Evolutionary conservation across 192 early-diverging fungal species (phyloP).

Genomic region (Phlyctochytrium bullatum): DNA sequence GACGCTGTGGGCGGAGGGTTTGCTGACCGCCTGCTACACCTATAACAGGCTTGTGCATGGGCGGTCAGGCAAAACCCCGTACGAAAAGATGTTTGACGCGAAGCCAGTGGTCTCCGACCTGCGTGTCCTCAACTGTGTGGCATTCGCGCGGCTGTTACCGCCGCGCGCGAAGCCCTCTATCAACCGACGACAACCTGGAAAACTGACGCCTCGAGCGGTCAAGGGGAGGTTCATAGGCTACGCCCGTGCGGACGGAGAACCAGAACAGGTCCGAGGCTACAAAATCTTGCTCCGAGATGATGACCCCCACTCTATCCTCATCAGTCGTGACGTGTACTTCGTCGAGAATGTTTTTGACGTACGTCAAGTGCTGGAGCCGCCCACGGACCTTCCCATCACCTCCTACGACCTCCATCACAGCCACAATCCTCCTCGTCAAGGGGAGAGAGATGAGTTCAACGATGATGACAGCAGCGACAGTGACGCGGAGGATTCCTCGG

Average conservation of each 20-base stretch:
- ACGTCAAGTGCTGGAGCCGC: neutral
- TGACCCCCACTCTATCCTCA: neutral
- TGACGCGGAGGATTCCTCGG: slow-evolving; percentile 5
- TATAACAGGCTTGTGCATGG: neutral
- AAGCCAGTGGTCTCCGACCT: slow-evolving; percentile 5
- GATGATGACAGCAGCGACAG: neutral
- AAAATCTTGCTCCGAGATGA: neutral
- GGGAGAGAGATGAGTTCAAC: neutral
- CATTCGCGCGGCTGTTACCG: neutral
- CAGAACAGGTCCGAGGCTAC: neutral
- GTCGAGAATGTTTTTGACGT: slow-evolving; percentile 7
- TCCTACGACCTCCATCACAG: neutral
- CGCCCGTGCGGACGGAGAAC: slow-evolving; percentile 1
- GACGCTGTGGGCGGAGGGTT: neutral
- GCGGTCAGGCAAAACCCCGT: neutral
- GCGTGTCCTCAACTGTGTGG: slow-evolving; percentile 4
- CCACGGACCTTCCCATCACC: neutral
- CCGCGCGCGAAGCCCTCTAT: neutral
- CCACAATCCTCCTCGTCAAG: neutral
- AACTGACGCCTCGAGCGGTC: neutral
- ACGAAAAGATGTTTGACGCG: neutral
- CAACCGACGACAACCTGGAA: too few relatives aligned
- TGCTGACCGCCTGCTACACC: neutral
- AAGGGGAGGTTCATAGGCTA: slow-evolving; percentile 14
- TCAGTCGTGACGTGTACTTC: slow-evolving; percentile 9